phyloP scores from a whole-genome alignment of 345 rosid genomes.

The Arabis hirsuta region DNA sequence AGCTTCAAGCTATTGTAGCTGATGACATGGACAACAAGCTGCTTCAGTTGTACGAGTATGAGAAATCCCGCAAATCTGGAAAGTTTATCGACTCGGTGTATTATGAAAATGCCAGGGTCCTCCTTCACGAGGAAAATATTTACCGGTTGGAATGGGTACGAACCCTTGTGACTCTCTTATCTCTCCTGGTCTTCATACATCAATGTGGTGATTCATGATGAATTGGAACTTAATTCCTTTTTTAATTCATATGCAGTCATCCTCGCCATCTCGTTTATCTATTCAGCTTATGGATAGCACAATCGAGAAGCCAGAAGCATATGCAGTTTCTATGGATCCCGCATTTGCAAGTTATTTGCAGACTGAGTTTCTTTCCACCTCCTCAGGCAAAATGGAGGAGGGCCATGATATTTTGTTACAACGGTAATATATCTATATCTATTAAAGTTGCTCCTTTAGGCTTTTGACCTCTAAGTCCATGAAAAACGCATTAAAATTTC shows the following conservation, averaged over 20 bases:
- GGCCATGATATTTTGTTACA: slow-evolving; percentile 19
- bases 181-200: neutral
- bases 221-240: neutral
- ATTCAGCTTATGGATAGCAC: slow-evolving; percentile 85
- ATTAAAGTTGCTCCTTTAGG: neutral
- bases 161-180: slow-evolving; percentile 26
- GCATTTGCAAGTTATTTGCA: slow-evolving; percentile 78
- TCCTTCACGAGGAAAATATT: slow-evolving; percentile 86
- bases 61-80: slow-evolving; percentile 66
- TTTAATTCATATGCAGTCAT: slow-evolving; percentile 55
- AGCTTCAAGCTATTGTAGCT: slow-evolving; percentile 92
- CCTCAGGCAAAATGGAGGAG: slow-evolving; percentile 27
- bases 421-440: slow-evolving; percentile 16
- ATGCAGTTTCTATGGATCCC: slow-evolving; percentile 89
- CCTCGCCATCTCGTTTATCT: slow-evolving; percentile 58
- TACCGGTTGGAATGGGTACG: slow-evolving; percentile 85
- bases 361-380: slow-evolving; percentile 42
- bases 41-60: slow-evolving; percentile 84
- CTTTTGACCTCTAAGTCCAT: slow-evolving; percentile 8
- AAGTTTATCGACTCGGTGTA: slow-evolving; percentile 69
- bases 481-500: neutral
- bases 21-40: slow-evolving; percentile 92
- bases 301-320: slow-evolving; percentile 79
- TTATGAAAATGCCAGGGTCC: slow-evolving; percentile 79
- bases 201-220: slow-evolving; percentile 6